Conservation (phyloP, 257 asterid species). For the Parsonsia alboflavescens region DNA sequence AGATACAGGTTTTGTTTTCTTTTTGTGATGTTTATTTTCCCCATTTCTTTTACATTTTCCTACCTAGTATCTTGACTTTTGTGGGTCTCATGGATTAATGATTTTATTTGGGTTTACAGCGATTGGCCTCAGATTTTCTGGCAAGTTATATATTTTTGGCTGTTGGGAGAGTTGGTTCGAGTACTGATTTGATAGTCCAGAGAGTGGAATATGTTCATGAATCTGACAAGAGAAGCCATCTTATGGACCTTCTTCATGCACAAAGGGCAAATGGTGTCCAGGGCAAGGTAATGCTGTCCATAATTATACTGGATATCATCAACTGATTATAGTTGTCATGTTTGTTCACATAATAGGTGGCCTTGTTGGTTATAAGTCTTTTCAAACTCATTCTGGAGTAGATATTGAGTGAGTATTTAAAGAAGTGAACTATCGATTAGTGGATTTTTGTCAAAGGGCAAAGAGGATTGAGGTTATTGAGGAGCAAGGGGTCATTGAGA, state of each 20-base stretch:
- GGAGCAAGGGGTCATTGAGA: neutral
- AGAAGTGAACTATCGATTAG: neutral
- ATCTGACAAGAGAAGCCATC: constrained; percentile 91
- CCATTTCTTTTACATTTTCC: neutral
- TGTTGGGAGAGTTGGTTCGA: constrained; percentile 98
- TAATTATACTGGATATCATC: neutral
- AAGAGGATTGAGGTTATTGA: neutral
- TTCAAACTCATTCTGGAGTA: neutral
- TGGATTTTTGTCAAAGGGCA: neutral
- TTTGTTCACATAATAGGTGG: neutral
- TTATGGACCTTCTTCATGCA: constrained; percentile 98
- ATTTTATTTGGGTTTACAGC: constrained; percentile 42
- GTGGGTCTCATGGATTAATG: neutral
- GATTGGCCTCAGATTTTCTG: constrained; percentile 84
- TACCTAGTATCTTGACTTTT: neutral
- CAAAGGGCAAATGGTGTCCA: constrained; percentile 70
- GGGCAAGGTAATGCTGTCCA: constrained; percentile 53
- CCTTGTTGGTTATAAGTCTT: neutral
- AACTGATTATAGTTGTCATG: neutral
- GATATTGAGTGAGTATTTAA: neutral
- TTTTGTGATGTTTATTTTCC: neutral
- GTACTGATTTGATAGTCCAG: constrained; percentile 92
- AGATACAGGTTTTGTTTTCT: constrained; percentile 67
- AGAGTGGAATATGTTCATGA: constrained; percentile 94
- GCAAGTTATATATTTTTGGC: constrained; percentile 76